Evolutionary conservation across 257 asterid genomes (phyloP).

Genomic region (Coffea canephora): DNA sequence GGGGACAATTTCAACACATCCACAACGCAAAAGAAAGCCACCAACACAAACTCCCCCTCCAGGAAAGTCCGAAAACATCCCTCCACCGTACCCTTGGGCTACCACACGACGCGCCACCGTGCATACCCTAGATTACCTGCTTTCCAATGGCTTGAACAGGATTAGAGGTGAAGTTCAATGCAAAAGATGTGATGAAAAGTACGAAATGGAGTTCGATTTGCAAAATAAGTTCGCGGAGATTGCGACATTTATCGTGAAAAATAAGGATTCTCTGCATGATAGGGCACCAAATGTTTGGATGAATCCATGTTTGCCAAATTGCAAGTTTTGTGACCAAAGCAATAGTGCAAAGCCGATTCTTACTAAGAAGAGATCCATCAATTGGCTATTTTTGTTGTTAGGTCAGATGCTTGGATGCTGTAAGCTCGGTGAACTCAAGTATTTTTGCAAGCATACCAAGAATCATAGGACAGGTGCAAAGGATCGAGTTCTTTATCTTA

Average conservation of each 20-base stretch:
- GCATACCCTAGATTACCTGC: slow-evolving; percentile 4
- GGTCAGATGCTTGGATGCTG: slow-evolving; percentile 22
- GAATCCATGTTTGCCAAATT: slow-evolving; percentile 14
- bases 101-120: slow-evolving; percentile 17
- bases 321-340: slow-evolving; percentile 23
- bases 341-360: slow-evolving; percentile 22
- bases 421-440: slow-evolving; percentile 17
- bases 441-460: slow-evolving; percentile 19
- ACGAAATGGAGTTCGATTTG: slow-evolving; percentile 10
- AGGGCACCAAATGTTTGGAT: slow-evolving; percentile 22
- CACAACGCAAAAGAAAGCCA: background rate
- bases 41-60: background rate
- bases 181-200: slow-evolving; percentile 14
- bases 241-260: background rate
- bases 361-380: slow-evolving; percentile 4
- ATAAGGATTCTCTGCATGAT: slow-evolving; percentile 15
- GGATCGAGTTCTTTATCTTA: slow-evolving; percentile 24
- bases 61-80: slow-evolving; percentile 10
- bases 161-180: slow-evolving; percentile 22
- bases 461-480: slow-evolving; percentile 26
- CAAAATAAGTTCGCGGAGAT: slow-evolving; percentile 14
- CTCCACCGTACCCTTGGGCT: slow-evolving; percentile 23
- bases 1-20: background rate
- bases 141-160: background rate
- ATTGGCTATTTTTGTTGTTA: slow-evolving; percentile 24